phyloP scores from a whole-genome alignment of 306 rosid genomes.

The Cicer bijugum region DNA sequence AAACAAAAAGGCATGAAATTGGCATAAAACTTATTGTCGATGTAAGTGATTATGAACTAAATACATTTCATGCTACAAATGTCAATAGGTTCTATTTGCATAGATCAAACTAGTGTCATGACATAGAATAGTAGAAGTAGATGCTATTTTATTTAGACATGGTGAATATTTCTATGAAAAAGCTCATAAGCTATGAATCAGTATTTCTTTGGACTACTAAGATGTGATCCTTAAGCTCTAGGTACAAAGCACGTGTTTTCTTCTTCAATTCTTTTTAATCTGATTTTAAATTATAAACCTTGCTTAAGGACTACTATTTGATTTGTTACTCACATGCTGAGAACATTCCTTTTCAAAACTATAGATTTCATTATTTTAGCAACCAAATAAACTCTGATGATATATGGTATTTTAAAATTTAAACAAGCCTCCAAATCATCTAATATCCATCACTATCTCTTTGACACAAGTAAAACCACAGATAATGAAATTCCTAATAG shows the following conservation, averaged over 20 bases:
- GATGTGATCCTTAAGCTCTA: no score
- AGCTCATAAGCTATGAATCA: no score
- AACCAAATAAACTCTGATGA: background rate
- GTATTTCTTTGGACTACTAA: no score
- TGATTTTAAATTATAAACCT: no score
- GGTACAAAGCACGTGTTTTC: no score
- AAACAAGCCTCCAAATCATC: no score
- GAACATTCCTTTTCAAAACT: background rate
- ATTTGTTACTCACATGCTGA: background rate
- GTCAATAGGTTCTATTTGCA: background rate
- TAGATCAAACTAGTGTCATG: background rate
- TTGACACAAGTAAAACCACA: no score
- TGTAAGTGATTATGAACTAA: conserved; percentile 4
- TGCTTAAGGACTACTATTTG: background rate
- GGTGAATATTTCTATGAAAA: no score
- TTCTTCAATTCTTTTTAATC: no score
- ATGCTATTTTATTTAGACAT: no score
- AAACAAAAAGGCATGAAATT: conserved; percentile 9
- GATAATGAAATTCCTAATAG: no score
- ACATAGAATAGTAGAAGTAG: background rate
- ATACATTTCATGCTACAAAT: background rate
- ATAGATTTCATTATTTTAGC: background rate
- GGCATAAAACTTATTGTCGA: background rate
- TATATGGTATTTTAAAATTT: background rate
- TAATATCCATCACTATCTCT: no score